Base-by-base conservation (phyloP, 2,329 filamentous ascomycete genomes). In the Rutstroemia sp. region DNA sequence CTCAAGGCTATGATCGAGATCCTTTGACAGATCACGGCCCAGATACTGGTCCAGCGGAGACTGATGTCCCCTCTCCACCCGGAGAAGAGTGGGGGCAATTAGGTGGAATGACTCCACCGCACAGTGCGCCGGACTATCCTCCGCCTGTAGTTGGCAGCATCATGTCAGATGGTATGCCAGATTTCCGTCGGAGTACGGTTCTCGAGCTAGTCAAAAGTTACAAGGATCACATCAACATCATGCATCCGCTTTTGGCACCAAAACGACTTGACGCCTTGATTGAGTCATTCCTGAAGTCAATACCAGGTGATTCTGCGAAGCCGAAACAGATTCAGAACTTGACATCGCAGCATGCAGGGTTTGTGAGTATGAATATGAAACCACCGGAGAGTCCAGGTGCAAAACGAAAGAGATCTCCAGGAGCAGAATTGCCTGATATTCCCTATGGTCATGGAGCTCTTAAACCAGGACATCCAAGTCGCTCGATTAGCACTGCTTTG, bases 401-500 rank as follows among this genome's bases (percentile, higher is more conserved):
- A 23, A 70, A 69, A 51, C 63, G 68, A 21, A 69, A 69, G 54
- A 56, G 66, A 39, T 69, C 56, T 62, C 54, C 62, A 60, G 51
- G 62, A 58, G 16, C 60, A 21, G 62, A 67, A 1, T 57, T 61
- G 42, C 54, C 57, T 9, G 63, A 63, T 65, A 63, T 59, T 64
- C 58, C 52, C 17, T 65, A 51, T 49, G 62, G 57, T n/a, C 47
- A 54, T 19, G 65, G 67, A 23, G 54, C 48, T 23, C 25, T 62
- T 19, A 79, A 77, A 62, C 71, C 73, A 6, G 75, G 76, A 3
- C 75, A 75, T 56, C 82, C 82, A 2, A 80, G 79, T 62, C 77
- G 86, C 52, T 89, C 87, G 7, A 83, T 94, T 16, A 80, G 84
- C 53, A 95, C 89, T 63, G 91, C 91, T 0, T 78, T 97, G 40